These are phyloP conservation scores for Lichtheimia corymbifera DNA, from an alignment of 371 early-diverging fungal species.

Conservation along the genomic window DNA sequence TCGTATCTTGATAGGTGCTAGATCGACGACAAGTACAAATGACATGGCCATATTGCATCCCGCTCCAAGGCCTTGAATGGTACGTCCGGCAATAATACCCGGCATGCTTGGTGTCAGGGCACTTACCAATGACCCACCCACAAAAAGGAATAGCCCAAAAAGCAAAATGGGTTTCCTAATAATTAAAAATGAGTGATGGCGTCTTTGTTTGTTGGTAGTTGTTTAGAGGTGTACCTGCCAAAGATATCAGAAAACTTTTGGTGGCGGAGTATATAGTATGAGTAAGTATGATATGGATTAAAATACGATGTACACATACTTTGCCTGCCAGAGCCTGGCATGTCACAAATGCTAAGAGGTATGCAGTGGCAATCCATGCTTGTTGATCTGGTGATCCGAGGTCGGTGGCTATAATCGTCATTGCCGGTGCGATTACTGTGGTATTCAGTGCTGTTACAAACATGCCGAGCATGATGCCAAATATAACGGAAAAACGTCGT, in stretches of 20 bases:
- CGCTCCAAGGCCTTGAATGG: conserved; percentile 75
- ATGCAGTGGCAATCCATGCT: conserved; percentile 34
- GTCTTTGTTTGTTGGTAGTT: background rate
- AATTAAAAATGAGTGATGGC: too few relatives aligned
- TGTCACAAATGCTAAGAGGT: conserved; percentile 57
- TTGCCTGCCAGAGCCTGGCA: conserved; percentile 60
- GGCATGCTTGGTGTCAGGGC: conserved; percentile 55
- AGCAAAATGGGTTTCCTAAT: conserved; percentile 48
- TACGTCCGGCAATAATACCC: conserved; percentile 68
- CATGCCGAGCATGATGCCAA: conserved; percentile 50
- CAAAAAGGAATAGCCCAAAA: conserved; percentile 52
- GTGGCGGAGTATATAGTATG: background rate
- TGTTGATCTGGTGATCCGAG: conserved; percentile 12
- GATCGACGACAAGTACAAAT: conserved; percentile 80
- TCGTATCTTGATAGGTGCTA: conserved; percentile 63
- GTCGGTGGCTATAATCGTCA: conserved; percentile 19
- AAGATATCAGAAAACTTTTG: conserved; percentile 26
- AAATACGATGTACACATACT: conserved; percentile 16
- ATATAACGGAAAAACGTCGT: conserved; percentile 14
- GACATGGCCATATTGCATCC: conserved; percentile 68
- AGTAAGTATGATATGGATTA: too few relatives aligned
- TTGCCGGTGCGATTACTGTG: conserved; percentile 69
- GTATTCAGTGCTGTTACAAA: conserved; percentile 79
- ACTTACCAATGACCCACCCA: conserved; percentile 55
- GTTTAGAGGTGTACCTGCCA: conserved; percentile 10